phyloP scores from a whole-genome alignment of 2,329 filamentous ascomycete species.

The Venturia oleaginea region DNA sequence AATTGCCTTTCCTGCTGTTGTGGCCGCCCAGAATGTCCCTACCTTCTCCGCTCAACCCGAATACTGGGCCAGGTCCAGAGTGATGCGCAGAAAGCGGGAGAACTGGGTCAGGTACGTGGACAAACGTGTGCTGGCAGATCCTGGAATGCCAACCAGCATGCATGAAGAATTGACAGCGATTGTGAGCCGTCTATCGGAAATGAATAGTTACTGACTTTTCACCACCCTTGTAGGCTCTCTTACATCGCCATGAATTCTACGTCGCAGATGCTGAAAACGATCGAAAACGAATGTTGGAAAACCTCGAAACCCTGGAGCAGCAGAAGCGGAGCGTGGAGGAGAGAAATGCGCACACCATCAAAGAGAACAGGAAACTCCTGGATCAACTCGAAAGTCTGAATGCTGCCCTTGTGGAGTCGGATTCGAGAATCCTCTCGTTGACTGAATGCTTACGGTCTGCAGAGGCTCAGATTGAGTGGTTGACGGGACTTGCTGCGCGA shows the following conservation, averaged over 20 bases:
- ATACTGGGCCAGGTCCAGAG: constrained; percentile 73
- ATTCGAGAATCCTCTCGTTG: constrained; percentile 67
- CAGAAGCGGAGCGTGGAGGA: constrained; percentile 62
- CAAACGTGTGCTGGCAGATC: constrained; percentile 9
- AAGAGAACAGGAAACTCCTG: constrained; percentile 73
- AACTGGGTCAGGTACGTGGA: constrained; percentile 78
- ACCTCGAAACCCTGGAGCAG: constrained; percentile 65
- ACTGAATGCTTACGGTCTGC: constrained; percentile 69
- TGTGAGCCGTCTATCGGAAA: constrained; percentile 9
- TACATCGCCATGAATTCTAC: constrained; percentile 87
- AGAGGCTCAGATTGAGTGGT: constrained; percentile 63
- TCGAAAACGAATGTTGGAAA: constrained; percentile 59
- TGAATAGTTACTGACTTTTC: neutral
- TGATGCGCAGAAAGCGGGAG: constrained; percentile 77
- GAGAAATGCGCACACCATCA: constrained; percentile 66
- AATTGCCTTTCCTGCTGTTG: constrained; percentile 60
- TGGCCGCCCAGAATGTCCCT: constrained; percentile 68
- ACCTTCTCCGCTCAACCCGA: constrained; percentile 71
- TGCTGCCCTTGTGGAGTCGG: constrained; percentile 66
- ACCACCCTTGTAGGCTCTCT: constrained; percentile 60
- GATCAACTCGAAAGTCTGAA: constrained; percentile 83
- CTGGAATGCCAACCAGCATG: constrained; percentile 16
- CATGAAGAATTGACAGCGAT: constrained; percentile 14
- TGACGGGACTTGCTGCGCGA: constrained; percentile 64
- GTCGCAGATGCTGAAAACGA: constrained; percentile 88